Conservation (phyloP, 192 early-diverging fungal species). For the Oehlia diaphana region DNA sequence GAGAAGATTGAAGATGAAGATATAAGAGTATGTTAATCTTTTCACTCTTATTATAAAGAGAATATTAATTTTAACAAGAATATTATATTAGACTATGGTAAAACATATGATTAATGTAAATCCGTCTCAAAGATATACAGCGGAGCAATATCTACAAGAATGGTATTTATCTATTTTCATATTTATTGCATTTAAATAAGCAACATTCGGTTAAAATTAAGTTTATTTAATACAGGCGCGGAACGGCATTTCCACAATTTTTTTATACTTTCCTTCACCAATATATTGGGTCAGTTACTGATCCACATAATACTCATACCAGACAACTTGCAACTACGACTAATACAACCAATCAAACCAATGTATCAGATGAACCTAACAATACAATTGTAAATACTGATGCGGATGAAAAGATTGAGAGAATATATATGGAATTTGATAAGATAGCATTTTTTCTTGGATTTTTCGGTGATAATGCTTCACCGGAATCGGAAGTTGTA, state of each 20-base stretch:
- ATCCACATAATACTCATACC: slow-evolving; percentile 37
- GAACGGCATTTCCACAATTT: slow-evolving; percentile 71
- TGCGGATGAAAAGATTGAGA: slow-evolving; percentile 77
- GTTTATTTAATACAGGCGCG: slow-evolving; percentile 49
- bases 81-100: slow-evolving; percentile 59
- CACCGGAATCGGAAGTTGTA: slow-evolving; percentile 6
- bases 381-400: slow-evolving; percentile 40
- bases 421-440: slow-evolving; percentile 74
- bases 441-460: slow-evolving; percentile 62
- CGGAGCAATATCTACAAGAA: slow-evolving; percentile 71
- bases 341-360: slow-evolving; percentile 22
- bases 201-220: background rate
- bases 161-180: slow-evolving; percentile 50
- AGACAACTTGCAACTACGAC: slow-evolving; percentile 21
- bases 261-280: slow-evolving; percentile 76
- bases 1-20: slow-evolving; percentile 82
- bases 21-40: slow-evolving; percentile 54
- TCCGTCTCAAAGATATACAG: slow-evolving; percentile 69
- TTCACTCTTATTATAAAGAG: background rate
- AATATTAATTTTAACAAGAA: background rate
- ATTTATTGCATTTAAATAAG: background rate
- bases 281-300: slow-evolving; percentile 66
- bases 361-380: slow-evolving; percentile 8
- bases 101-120: slow-evolving; percentile 88
- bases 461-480: slow-evolving; percentile 31